phyloP scores from a whole-genome alignment of 1,284 basidiomycete genomes.

The Anthracocystis walkeri region DNA sequence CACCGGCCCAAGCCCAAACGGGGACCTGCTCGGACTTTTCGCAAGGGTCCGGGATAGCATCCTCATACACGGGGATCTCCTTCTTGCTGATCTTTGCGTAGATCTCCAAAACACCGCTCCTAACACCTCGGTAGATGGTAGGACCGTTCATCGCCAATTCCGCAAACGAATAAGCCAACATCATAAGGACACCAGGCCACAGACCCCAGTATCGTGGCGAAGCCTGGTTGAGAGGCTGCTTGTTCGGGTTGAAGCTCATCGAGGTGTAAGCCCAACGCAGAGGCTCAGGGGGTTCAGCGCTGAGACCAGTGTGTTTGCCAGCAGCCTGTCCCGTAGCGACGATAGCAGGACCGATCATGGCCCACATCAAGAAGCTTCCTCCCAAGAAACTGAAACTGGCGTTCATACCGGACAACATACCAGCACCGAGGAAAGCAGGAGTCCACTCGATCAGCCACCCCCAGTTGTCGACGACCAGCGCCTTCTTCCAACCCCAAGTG shows the following conservation, averaged over 20 bases:
- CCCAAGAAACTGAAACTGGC: slow-evolving; percentile 77
- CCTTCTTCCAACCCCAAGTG: slow-evolving; percentile 75
- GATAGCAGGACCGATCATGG: slow-evolving; percentile 76
- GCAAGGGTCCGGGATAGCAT: slow-evolving; percentile 53
- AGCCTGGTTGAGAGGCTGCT: slow-evolving; percentile 68
- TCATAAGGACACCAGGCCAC: slow-evolving; percentile 76
- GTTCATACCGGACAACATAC: slow-evolving; percentile 78
- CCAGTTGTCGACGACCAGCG: slow-evolving; percentile 75
- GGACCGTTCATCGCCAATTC: slow-evolving; percentile 67
- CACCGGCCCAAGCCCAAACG: slow-evolving; percentile 74
- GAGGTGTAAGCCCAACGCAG: slow-evolving; percentile 45
- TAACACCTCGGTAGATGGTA: slow-evolving; percentile 63
- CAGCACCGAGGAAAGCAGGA: slow-evolving; percentile 78
- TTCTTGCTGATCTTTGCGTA: slow-evolving; percentile 41
- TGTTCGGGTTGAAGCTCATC: slow-evolving; percentile 53
- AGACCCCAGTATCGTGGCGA: slow-evolving; percentile 79
- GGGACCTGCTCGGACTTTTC: slow-evolving; percentile 74
- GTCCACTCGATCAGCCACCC: slow-evolving; percentile 72
- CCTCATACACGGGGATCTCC: slow-evolving; percentile 39
- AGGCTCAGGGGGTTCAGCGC: slow-evolving; percentile 24
- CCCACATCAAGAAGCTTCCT: slow-evolving; percentile 76
- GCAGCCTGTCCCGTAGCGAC: slow-evolving; percentile 68
- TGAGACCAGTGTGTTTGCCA: slow-evolving; percentile 29
- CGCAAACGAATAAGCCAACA: slow-evolving; percentile 69
- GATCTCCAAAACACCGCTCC: slow-evolving; percentile 50